These are phyloP conservation scores for Colletotrichum coccodes DNA, from an alignment of 2,329 filamentous ascomycete species.

Conservation along the genomic window DNA sequence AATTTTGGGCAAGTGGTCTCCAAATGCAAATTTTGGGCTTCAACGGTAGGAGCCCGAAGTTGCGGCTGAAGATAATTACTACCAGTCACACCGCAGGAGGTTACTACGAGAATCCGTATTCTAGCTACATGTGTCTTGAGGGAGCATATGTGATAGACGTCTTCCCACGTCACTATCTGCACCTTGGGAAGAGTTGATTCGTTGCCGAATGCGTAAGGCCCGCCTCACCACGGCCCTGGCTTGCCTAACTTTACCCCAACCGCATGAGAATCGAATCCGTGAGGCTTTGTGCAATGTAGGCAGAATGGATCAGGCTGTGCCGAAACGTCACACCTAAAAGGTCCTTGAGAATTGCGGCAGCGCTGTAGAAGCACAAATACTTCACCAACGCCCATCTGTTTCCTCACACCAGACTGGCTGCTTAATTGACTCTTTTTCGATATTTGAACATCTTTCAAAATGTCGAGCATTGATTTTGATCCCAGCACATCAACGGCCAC, in stretches of 20 bases:
- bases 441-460: neutral
- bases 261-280: neutral
- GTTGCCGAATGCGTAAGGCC: neutral
- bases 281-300: neutral
- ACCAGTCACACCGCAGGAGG: rapidly evolving
- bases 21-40: neutral
- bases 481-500: neutral
- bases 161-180: too few species aligned
- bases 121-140: neutral
- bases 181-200: neutral
- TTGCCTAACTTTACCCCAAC: neutral
- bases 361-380: neutral
- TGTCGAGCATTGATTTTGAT: neutral
- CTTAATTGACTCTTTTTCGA: neutral
- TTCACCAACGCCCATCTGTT: neutral
- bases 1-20: neutral
- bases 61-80: neutral
- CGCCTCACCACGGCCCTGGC: neutral
- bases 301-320: neutral
- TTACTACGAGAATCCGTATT: neutral
- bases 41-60: neutral
- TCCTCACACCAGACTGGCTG: too few species aligned
- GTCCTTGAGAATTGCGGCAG: neutral
- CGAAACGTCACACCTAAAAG: neutral
- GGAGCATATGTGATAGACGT: neutral